These are phyloP conservation scores for Trichoderma erinaceum DNA, from an alignment of 495 filamentous ascomycete species.

Conservation along the genomic window DNA sequence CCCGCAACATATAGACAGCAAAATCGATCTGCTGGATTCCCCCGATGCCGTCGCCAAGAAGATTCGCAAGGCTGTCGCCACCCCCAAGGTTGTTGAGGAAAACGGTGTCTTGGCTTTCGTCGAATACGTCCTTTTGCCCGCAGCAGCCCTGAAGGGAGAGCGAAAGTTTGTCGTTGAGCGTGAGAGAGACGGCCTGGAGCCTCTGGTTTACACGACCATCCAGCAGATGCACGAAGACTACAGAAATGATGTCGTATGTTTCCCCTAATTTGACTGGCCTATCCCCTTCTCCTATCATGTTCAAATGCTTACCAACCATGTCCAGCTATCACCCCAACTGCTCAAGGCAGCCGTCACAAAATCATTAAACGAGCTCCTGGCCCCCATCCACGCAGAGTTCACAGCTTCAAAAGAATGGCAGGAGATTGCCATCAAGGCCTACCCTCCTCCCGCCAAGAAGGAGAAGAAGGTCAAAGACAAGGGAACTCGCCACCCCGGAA, in stretches of 20 bases:
- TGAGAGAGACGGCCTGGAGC: conserved; percentile 57
- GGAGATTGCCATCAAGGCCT: conserved; percentile 71
- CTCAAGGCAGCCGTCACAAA: conserved; percentile 71
- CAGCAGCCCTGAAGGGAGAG: conserved; percentile 44
- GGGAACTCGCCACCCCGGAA: conserved; percentile 53
- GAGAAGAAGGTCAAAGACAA: conserved; percentile 76
- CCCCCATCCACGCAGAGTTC: conserved; percentile 68
- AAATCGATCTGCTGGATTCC: conserved; percentile 86
- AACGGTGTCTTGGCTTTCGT: conserved; percentile 82
- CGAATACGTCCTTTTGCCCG: conserved; percentile 78
- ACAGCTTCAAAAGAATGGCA: conserved; percentile 71
- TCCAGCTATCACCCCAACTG: conserved; percentile 72
- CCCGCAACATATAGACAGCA: conserved; percentile 50
- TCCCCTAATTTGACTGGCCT: conserved; percentile 29
- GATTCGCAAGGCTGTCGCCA: conserved; percentile 72
- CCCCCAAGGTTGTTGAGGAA: conserved; percentile 67
- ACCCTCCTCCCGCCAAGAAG: conserved; percentile 59
- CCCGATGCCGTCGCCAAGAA: conserved; percentile 68
- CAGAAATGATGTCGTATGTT: conserved; percentile 64
- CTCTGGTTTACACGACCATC: conserved; percentile 69
- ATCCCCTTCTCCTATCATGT: background rate
- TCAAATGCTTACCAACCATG: conserved; percentile 20
- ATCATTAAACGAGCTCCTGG: conserved; percentile 64
- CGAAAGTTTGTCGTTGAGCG: conserved; percentile 54
- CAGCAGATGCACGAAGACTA: conserved; percentile 73